Percentiles rank a stretch among this genome's conserved stretches.
Evolutionary conservation across 2,329 filamentous ascomycete species (phyloP).

Genomic region (Stagonosporopsis tanaceti): DNA sequence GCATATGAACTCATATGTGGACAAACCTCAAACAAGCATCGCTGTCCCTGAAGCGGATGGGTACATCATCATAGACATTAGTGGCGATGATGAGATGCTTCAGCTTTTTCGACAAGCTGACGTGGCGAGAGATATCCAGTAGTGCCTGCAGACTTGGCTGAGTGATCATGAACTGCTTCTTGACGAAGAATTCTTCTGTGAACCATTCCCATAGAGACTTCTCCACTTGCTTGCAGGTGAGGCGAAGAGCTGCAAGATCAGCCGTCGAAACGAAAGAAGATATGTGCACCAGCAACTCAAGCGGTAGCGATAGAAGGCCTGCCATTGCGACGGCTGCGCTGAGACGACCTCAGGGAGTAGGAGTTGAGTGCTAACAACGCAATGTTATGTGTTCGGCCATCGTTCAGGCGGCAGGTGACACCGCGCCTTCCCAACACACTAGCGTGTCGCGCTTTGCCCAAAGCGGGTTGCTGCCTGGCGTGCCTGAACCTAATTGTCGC

Average conservation of each 20-base stretch:
- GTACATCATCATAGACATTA: constrained; percentile 37
- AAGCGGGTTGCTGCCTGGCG: constrained; percentile 16
- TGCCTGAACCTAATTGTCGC: constrained; percentile 3
- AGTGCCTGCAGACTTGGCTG: constrained; percentile 64
- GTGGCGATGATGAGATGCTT: constrained; percentile 61
- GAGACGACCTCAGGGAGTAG: not conserved
- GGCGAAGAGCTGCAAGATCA: constrained; percentile 64
- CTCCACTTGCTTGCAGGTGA: constrained; percentile 65
- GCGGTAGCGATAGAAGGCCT: constrained; percentile 54
- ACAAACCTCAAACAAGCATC: constrained; percentile 19
- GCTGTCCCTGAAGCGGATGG: constrained; percentile 24
- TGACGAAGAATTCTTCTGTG: constrained; percentile 69
- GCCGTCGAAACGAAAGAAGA: constrained; percentile 61
- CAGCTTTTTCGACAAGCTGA: constrained; percentile 50
- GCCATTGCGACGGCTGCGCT: constrained; percentile 25
- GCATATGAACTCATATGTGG: not conserved
- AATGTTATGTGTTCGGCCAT: constrained; percentile 1
- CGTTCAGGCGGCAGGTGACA: constrained; percentile 17
- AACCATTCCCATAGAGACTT: constrained; percentile 64
- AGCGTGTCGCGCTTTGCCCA: constrained; percentile 13
- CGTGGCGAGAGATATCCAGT: constrained; percentile 52
- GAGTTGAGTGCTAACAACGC: not conserved
- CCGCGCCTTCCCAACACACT: constrained; percentile 6
- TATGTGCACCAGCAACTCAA: constrained; percentile 66
- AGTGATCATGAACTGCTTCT: constrained; percentile 71